Base-by-base conservation (phyloP, 495 filamentous ascomycete species). In the Penicillium ochrochloron region DNA sequence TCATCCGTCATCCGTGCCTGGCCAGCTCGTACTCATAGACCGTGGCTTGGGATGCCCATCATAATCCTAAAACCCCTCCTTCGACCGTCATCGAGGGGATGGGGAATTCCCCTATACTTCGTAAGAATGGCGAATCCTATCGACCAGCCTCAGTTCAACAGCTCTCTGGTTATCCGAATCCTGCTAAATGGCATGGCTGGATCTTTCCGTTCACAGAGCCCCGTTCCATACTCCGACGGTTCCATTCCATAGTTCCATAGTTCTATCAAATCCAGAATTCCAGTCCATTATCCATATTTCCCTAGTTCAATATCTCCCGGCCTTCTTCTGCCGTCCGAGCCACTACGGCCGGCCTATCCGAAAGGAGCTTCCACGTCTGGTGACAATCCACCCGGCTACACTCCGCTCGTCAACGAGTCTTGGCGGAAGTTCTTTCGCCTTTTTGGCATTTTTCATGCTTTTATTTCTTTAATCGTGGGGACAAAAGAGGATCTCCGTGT, bases 361-460 rank as follows among this genome's bases (percentile, higher is more conserved):
- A 66, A 39, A 61, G 17, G 61, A 65, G 66, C 66, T 66, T 68
- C 62, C 65, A 62, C 35, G 66, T 70, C 66, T 63, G 71, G 69
- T 72, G 71, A 73, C 59, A 71, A 71, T 66, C 71, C 71, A 70
- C 66, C 37, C 60, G 70, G 64, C 64, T 70, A 61, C 60, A 64
- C 57, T 60, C 68, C 57, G 63, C 66, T 66, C 50, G 35, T 53
- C 46, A 35, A 29, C 21, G 39, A 19, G 10, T 17, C 68, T 63
- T 52, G 60, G 54, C 62, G 55, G 64, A 21, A 29, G 11, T 52
- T 52, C 25, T 52, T 52, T 52, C 23, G 25, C 14, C 25, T 52
- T 52, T 52, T 27, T 52, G 44, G 44, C 44, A 21, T 25, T 48
- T 48, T 48, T 48, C 44, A 59, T 67, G 39, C 51, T 58, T 66